Conservation (phyloP, 305 asterid species). For the Salvia sclarea region DNA sequence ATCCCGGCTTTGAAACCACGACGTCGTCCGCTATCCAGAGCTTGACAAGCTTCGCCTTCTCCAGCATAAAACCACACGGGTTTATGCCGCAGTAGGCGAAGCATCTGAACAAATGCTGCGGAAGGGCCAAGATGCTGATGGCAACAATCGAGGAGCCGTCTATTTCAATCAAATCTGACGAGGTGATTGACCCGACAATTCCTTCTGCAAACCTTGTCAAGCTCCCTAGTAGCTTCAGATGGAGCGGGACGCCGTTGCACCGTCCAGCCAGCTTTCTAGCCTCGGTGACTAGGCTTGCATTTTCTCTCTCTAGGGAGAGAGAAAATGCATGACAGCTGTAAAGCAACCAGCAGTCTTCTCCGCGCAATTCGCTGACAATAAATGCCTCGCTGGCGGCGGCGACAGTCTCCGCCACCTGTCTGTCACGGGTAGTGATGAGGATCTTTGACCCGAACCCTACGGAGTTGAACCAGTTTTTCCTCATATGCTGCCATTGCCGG, state of each 20-base stretch:
- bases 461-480: neutral
- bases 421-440: neutral
- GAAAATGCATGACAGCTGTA: constrained; percentile 5
- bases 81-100: constrained; percentile 8
- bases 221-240: constrained; percentile 18
- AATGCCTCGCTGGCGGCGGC: neutral
- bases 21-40: constrained; percentile 20
- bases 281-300: neutral
- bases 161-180: neutral
- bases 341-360: neutral
- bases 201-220: constrained; percentile 15
- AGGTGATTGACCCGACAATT: neutral
- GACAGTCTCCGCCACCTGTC: neutral
- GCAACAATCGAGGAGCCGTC: neutral
- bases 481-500: neutral
- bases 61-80: constrained; percentile 12
- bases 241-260: constrained; percentile 16
- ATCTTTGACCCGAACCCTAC: constrained; percentile 9
- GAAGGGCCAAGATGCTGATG: neutral
- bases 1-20: too few relatives aligned
- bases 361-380: neutral
- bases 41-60: constrained; percentile 14
- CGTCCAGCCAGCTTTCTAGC: neutral
- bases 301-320: neutral
- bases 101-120: neutral